These are phyloP conservation scores for Wickerhamiella slavikovae DNA, from an alignment of 805 yeast species.

Conservation along the genomic window DNA sequence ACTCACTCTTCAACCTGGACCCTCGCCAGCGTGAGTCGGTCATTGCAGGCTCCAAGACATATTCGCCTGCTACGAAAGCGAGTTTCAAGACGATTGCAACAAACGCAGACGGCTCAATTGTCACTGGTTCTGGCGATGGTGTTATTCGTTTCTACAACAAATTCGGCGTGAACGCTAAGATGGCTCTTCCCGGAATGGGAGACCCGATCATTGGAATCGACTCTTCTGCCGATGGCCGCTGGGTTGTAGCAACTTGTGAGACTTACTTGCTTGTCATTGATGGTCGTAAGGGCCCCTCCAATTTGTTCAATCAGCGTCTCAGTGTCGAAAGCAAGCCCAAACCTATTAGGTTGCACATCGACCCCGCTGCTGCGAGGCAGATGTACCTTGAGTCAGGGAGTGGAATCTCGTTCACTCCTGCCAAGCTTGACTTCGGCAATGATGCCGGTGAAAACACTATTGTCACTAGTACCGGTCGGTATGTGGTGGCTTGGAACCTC, in stretches of 20 bases:
- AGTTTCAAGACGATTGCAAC: constrained; percentile 41
- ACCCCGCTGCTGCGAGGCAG: constrained; percentile 51
- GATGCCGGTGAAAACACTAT: constrained; percentile 46
- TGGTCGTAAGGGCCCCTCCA: constrained; percentile 38
- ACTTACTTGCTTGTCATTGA: constrained; percentile 54
- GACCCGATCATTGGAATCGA: constrained; percentile 50
- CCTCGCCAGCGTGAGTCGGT: too few species aligned
- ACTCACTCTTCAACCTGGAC: constrained; percentile 55
- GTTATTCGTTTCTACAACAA: constrained; percentile 44
- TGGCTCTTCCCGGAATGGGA: constrained; percentile 65
- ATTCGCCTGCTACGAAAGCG: constrained; percentile 32
- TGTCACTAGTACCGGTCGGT: constrained; percentile 65
- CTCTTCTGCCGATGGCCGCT: constrained; percentile 59
- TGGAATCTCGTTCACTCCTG: constrained; percentile 42
- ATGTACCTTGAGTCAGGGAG: constrained; percentile 30
- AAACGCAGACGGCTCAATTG: constrained; percentile 53
- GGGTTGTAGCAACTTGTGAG: constrained; percentile 63
- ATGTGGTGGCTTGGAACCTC: constrained; percentile 63
- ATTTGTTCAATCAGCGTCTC: constrained; percentile 48
- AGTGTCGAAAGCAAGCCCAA: constrained; percentile 44
- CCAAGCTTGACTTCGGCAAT: constrained; percentile 58
- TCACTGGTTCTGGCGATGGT: constrained; percentile 58
- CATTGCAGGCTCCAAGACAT: constrained; percentile 34
- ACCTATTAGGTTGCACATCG: constrained; percentile 44
- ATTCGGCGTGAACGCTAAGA: constrained; percentile 57